phyloP scores from a whole-genome alignment of 1,284 basidiomycete genomes.

The Somion occarium region DNA sequence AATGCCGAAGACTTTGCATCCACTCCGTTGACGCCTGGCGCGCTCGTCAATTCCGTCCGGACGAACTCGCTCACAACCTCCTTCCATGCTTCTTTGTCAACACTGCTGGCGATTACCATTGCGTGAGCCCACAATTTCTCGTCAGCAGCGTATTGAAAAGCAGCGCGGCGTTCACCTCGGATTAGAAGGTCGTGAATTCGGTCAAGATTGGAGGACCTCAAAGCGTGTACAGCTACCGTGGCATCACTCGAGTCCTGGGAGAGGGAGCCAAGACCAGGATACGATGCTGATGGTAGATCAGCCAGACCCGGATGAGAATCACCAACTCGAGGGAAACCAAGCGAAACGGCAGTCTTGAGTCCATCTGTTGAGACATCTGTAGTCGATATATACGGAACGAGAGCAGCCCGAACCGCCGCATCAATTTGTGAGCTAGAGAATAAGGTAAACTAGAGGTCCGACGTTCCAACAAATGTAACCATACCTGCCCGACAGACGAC shows the following conservation, averaged over 20 bases:
- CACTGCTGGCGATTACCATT: slow-evolving; percentile 88
- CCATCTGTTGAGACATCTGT: slow-evolving; percentile 19
- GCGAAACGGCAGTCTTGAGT: slow-evolving; percentile 16
- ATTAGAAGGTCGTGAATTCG: slow-evolving; percentile 78
- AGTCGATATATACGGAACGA: slow-evolving; percentile 53
- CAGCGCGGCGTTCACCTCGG: slow-evolving; percentile 81
- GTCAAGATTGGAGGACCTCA: slow-evolving; percentile 62
- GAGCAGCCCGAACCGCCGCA: slow-evolving; percentile 52
- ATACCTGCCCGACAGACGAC: slow-evolving; percentile 78
- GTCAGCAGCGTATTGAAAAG: slow-evolving; percentile 85
- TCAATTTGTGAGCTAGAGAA: slow-evolving; percentile 74
- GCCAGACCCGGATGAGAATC: slow-evolving; percentile 18
- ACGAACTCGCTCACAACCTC: slow-evolving; percentile 88
- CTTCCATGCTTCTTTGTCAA: slow-evolving; percentile 93
- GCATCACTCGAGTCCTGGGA: slow-evolving; percentile 18
- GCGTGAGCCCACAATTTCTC: slow-evolving; percentile 95
- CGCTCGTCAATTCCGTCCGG: slow-evolving; percentile 65
- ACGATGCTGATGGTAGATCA: slow-evolving; percentile 20
- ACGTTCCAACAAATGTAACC: slow-evolving; percentile 15
- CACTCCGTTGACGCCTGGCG: slow-evolving; percentile 24
- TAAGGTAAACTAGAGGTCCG: no score
- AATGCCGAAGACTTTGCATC: slow-evolving; percentile 20
- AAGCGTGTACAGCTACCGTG: slow-evolving; percentile 21
- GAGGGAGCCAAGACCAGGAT: slow-evolving; percentile 16
- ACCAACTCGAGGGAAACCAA: slow-evolving; percentile 7